Base-by-base conservation (phyloP, 2,329 filamentous ascomycete species). In the Cadophora luteo-olivacea region DNA sequence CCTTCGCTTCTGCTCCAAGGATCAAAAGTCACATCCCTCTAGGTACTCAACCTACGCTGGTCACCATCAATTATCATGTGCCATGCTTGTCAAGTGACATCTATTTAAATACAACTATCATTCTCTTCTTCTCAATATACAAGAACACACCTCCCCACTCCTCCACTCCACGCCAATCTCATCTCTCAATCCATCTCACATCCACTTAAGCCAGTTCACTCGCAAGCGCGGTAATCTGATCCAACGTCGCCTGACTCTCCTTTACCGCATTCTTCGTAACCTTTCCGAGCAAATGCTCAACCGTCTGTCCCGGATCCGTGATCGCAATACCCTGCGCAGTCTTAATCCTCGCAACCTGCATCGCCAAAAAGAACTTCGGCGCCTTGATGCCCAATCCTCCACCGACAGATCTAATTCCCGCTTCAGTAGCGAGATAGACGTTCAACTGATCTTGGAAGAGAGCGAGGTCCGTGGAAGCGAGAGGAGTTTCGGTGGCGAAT, bases 341-440 rank as follows among this genome's bases (percentile, higher is more conserved):
- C 78, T 86, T 81, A 72, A 89, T 88, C 25, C 87, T 80, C 51
- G 84, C 83, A 41, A 89, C 82, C 78, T 89, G 87, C 76, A 88
- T 85, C 68, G 83, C 79, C 52, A 89, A 76, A 77, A 89, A 89
- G 83, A 89, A 89, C 78, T 89, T 89, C 70, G 87, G 87, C 5
- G 86, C 84, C 78, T 89, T 89, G 78, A 89, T 85, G 1, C 81
- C 84, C 22, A 89, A 78, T 66, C 75, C 81, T 1, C 86, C 87
- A 11, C 82, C 84, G 7, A 83, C 82, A 25, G 83, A 85, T 24
- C 87, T 81, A 61, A 89, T 80, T 1, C 85, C 87, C 1, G 85
- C 86, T 77, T 89, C 87, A 4, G 87, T 89, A 0, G 87, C 87
- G 3, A 85, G 78, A 73, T 89, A 89, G 11, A 84, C 83, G 74